phyloP scores from a whole-genome alignment of 768 basidiomycete genomes.

The Piloderma croceum region DNA sequence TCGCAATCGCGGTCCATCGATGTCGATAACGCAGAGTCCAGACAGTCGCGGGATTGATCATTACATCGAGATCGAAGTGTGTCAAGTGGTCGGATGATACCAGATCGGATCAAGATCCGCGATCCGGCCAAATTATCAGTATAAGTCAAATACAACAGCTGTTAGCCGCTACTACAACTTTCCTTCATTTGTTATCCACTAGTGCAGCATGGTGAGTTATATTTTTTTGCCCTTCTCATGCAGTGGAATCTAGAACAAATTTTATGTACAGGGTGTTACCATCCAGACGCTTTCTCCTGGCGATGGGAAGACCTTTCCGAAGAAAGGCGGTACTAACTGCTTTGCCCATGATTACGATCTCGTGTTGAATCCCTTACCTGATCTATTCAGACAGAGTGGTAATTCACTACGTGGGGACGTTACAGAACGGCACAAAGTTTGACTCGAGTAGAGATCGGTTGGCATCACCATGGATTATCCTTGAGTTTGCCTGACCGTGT shows the following conservation, averaged over 20 bases:
- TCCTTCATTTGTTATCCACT: conserved; percentile 11
- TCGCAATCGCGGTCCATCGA: no score
- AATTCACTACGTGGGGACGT: conserved; percentile 79
- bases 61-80: no score
- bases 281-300: conserved; percentile 55
- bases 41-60: no score
- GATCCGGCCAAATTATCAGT: conserved; percentile 54
- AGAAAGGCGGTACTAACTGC: conserved; percentile 48
- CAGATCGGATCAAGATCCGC: conserved; percentile 71
- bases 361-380: conserved; percentile 2
- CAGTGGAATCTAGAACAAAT: conserved; percentile 12
- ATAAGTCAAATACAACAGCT: conserved; percentile 30
- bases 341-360: conserved; percentile 9
- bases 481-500: conserved; percentile 9
- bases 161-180: conserved; percentile 14
- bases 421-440: conserved; percentile 56
- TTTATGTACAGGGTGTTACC: conserved; percentile 59
- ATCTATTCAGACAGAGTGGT: conserved; percentile 51
- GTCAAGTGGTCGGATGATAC: neutral
- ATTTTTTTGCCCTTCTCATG: neutral
- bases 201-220: neutral
- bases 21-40: no score
- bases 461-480: conserved; percentile 18
- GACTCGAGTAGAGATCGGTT: conserved; percentile 78
- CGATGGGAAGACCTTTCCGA: conserved; percentile 61